phyloP scores from a whole-genome alignment of 1,284 basidiomycete genomes.

The Sporisorium reilianum region DNA sequence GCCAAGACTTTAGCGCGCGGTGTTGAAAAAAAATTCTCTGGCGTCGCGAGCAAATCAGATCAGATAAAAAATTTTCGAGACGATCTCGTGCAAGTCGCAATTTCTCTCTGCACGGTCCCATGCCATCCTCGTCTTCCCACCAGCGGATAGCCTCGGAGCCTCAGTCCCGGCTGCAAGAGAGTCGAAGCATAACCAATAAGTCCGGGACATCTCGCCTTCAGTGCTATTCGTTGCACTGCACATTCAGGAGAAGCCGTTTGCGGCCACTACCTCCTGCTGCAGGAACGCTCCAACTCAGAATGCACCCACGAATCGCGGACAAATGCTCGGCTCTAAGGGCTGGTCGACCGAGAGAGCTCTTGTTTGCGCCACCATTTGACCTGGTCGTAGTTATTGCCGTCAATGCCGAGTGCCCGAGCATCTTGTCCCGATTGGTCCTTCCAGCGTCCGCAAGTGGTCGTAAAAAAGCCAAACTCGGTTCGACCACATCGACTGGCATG shows the following conservation, averaged over 20 bases:
- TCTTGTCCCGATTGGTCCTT: conserved; percentile 1
- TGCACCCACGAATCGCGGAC: neutral
- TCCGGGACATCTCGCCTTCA: too few relatives aligned
- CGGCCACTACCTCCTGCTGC: neutral
- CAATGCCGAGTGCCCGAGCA: neutral
- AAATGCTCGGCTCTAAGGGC: neutral
- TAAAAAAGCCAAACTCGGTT: neutral
- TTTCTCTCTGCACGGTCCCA: neutral
- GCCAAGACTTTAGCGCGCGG: conserved; percentile 26
- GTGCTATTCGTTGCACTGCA: too few relatives aligned
- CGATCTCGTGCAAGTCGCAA: neutral
- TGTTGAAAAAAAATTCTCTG: conserved; percentile 5
- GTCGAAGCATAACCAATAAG: too few relatives aligned
- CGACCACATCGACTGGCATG: neutral
- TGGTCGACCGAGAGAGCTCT: neutral
- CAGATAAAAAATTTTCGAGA: conserved; percentile 20
- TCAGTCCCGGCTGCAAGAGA: too few relatives aligned
- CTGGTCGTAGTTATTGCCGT: neutral
- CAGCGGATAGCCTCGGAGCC: too few relatives aligned
- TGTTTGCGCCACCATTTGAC: too few relatives aligned
- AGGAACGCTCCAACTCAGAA: neutral
- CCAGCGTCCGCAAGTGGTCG: neutral
- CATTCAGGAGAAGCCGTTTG: neutral
- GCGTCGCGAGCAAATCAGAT: conserved; percentile 14
- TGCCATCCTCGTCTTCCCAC: too few relatives aligned